Conservation (phyloP, 108 stramenopile species). For the Skeletonema marinoi region DNA sequence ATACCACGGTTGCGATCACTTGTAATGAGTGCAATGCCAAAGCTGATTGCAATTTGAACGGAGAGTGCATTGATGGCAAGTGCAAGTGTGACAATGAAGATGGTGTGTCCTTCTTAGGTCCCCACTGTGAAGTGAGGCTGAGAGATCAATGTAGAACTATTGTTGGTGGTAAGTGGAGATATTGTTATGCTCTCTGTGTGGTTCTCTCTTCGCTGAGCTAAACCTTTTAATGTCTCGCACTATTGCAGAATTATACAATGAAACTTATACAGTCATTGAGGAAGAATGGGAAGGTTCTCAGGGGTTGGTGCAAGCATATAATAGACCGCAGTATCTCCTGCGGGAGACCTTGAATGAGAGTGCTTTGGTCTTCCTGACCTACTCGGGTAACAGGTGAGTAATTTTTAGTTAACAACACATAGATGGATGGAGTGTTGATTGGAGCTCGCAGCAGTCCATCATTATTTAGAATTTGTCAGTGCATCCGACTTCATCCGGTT, state of each 20-base stretch:
- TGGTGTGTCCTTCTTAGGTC: not conserved
- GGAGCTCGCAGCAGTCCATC: no score
- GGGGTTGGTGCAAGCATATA: not conserved
- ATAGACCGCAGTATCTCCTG: no score
- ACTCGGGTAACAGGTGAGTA: conserved; percentile 3
- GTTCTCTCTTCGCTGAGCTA: not conserved
- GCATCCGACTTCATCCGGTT: not conserved
- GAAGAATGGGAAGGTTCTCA: not conserved
- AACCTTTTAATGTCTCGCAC: not conserved
- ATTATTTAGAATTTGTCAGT: not conserved
- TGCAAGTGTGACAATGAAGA: not conserved
- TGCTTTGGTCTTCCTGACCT: not conserved
- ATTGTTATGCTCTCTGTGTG: not conserved
- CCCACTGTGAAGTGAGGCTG: not conserved
- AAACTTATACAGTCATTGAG: not conserved
- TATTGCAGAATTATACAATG: not conserved
- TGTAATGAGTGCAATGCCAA: not conserved
- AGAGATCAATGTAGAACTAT: not conserved
- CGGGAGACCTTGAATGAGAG: no score
- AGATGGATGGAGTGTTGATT: not conserved
- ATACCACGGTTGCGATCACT: not conserved
- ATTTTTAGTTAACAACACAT: not conserved
- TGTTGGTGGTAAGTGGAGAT: not conserved
- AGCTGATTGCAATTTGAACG: conserved; percentile 2
- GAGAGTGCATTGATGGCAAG: not conserved